These are phyloP conservation scores for Erucastrum elatum DNA, from an alignment of 345 rosid species.

Conservation along the genomic window DNA sequence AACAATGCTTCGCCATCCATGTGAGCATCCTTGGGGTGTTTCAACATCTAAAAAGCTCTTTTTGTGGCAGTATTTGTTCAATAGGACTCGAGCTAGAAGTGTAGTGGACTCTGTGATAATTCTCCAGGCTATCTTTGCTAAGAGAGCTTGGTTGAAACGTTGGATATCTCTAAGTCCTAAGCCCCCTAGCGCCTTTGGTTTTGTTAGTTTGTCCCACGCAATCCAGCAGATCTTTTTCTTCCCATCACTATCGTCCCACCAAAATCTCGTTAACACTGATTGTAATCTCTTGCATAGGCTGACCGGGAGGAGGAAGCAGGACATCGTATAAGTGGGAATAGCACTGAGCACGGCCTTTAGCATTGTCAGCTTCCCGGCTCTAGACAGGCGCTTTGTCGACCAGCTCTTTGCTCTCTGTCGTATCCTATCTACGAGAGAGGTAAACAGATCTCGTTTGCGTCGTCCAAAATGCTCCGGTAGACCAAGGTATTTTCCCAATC, in stretches of 20 bases:
- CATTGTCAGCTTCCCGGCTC: not conserved
- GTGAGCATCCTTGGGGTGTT: no score
- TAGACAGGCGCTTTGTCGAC: not conserved
- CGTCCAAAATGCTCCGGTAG: not conserved
- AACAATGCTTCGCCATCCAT: no score
- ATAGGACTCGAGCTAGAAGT: no score
- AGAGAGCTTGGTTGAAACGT: not conserved
- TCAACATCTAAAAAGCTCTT: no score
- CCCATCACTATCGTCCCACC: not conserved
- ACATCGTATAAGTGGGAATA: not conserved
- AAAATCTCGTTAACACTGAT: not conserved
- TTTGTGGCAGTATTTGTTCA: no score
- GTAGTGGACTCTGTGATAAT: no score
- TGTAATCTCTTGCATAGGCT: not conserved
- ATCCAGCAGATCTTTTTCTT: not conserved
- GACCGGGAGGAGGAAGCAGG: not conserved
- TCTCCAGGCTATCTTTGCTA: not conserved
- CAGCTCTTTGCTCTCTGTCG: not conserved
- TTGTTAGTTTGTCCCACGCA: not conserved
- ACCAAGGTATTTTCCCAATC: not conserved
- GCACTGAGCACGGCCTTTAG: not conserved
- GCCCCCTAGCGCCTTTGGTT: not conserved
- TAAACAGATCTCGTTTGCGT: not conserved
- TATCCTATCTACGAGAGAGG: not conserved
- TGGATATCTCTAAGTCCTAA: not conserved